Evolutionary conservation across 2,329 filamentous ascomycete genomes (phyloP).

Genomic region (Alternaria solani): DNA sequence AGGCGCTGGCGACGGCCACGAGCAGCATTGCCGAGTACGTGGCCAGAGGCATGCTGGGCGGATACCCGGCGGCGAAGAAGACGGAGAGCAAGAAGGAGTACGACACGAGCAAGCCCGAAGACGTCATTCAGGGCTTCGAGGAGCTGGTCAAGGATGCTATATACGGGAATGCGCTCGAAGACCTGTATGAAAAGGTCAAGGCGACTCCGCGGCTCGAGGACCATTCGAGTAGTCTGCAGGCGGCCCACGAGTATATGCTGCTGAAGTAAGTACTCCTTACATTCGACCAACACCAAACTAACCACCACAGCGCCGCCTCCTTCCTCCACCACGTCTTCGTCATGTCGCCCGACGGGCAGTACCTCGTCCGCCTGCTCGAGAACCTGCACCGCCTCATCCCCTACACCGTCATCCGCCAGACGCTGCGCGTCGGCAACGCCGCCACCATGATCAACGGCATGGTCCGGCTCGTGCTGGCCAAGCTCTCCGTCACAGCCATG

Average conservation of each 20-base stretch:
- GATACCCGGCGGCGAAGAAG: constrained; percentile 57
- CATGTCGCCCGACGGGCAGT: constrained; percentile 77
- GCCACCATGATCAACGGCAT: constrained; percentile 83
- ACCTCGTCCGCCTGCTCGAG: constrained; percentile 73
- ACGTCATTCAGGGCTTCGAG: constrained; percentile 71
- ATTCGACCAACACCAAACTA: not conserved
- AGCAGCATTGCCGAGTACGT: constrained; percentile 75
- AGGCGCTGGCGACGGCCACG: constrained; percentile 76
- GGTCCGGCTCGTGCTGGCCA: constrained; percentile 76
- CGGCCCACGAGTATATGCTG: constrained; percentile 72
- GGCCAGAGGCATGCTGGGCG: constrained; percentile 71
- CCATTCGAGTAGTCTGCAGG: constrained; percentile 68
- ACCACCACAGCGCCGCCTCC: constrained; percentile 67
- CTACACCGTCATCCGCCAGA: constrained; percentile 75
- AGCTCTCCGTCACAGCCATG: constrained; percentile 75
- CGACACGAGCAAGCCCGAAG: constrained; percentile 65
- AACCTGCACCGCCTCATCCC: constrained; percentile 75
- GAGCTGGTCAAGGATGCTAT: constrained; percentile 71
- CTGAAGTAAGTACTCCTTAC: constrained; percentile 65
- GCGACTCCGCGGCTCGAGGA: constrained; percentile 69
- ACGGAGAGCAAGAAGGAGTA: constrained; percentile 57
- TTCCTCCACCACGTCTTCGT: constrained; percentile 78
- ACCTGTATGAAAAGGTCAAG: constrained; percentile 68
- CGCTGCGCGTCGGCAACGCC: constrained; percentile 77
- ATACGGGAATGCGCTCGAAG: constrained; percentile 72